These are phyloP conservation scores for Komagataea norvegica DNA, from an alignment of 1,139 yeast genomes.

Conservation along the genomic window DNA sequence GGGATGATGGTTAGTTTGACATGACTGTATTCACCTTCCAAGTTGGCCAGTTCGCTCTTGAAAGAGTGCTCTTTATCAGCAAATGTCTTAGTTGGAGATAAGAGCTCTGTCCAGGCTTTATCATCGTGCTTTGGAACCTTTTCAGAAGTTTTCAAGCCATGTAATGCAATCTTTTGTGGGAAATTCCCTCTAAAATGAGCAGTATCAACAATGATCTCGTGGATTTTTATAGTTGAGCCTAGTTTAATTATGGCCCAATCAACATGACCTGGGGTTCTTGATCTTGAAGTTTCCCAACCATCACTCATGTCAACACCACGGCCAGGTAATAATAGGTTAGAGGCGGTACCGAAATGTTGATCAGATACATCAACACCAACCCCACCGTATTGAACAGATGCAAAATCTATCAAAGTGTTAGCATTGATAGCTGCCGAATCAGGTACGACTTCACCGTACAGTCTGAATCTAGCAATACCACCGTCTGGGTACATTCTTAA, in stretches of 20 bases:
- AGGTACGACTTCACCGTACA: conserved; percentile 78
- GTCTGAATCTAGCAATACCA: conserved; percentile 90
- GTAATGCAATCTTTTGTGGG: conserved; percentile 71
- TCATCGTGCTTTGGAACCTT: conserved; percentile 37
- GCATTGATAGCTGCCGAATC: conserved; percentile 40
- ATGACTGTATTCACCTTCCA: conserved; percentile 45
- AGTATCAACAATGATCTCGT: conserved; percentile 72
- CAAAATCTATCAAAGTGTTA: conserved; percentile 56
- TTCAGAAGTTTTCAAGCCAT: conserved; percentile 43
- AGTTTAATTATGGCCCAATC: conserved; percentile 87
- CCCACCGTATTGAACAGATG: conserved; percentile 84
- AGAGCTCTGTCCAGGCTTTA: conserved; percentile 56
- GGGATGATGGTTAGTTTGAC: conserved; percentile 82
- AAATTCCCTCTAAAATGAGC: conserved; percentile 92
- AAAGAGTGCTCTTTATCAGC: conserved; percentile 77
- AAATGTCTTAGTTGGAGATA: conserved; percentile 65
- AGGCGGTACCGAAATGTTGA: conserved; percentile 91
- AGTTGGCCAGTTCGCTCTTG: conserved; percentile 24
- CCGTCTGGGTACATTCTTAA: conserved; percentile 95
- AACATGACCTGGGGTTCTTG: conserved; percentile 74
- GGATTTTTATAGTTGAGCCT: conserved; percentile 56
- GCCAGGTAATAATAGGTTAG: conserved; percentile 84
- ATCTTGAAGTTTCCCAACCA: conserved; percentile 97
- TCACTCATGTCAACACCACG: conserved; percentile 95
- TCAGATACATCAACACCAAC: conserved; percentile 79